phyloP scores from a whole-genome alignment of 2,329 filamentous ascomycete species.

The Nothomitra cinnamomea region DNA sequence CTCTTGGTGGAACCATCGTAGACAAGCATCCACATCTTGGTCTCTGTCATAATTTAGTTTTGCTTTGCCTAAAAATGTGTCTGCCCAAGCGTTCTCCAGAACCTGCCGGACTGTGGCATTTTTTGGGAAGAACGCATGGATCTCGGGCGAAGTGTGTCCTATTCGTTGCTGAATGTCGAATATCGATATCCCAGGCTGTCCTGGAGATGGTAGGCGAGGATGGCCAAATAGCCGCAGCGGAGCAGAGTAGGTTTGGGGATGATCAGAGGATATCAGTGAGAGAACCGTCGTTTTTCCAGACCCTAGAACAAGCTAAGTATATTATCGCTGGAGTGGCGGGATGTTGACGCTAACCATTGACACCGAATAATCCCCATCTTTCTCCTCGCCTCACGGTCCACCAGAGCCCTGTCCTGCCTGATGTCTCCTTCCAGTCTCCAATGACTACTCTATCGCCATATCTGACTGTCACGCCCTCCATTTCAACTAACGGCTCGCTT shows the following conservation, averaged over 20 bases:
- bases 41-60: conserved; percentile 40
- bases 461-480: conserved; percentile 65
- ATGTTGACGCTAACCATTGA: conserved; percentile 41
- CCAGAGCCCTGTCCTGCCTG: conserved; percentile 44
- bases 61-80: conserved; percentile 63
- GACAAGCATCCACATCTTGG: conserved; percentile 46
- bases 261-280: conserved; percentile 84
- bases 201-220: conserved; percentile 58
- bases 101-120: conserved; percentile 54
- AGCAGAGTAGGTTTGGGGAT: conserved; percentile 82
- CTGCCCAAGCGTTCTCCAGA: conserved; percentile 76
- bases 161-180: conserved; percentile 85
- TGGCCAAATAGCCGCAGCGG: conserved; percentile 76
- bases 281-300: conserved; percentile 93
- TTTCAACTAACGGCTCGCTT: conserved; percentile 65
- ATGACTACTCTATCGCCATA: conserved; percentile 67
- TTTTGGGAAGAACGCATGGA: conserved; percentile 82
- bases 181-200: conserved; percentile 60
- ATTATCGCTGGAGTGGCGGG: not conserved
- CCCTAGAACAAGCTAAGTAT: conserved; percentile 20
- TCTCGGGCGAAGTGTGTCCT: conserved; percentile 84
- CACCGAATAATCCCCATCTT: conserved; percentile 82
- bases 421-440: conserved; percentile 57
- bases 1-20: conserved; percentile 65
- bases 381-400: conserved; percentile 75